Conservation (phyloP, 352 stramenopile genomes). For the Nothophytophthora sp. region DNA sequence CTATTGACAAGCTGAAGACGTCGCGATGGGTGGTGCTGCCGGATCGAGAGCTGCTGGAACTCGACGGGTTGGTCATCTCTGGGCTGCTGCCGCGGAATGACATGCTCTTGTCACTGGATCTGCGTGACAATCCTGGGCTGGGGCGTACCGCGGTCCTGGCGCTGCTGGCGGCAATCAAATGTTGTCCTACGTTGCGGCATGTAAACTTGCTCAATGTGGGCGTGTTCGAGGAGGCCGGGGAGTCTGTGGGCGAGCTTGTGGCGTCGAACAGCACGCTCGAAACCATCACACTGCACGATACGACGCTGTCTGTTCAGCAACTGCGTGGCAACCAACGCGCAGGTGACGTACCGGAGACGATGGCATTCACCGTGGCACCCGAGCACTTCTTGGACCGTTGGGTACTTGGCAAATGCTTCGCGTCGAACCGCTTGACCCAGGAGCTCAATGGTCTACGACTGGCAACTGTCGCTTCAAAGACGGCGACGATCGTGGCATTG, state of each 20-base stretch:
- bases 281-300: slow-evolving; percentile 61
- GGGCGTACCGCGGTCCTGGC: slow-evolving; percentile 53
- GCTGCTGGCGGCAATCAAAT: slow-evolving; percentile 51
- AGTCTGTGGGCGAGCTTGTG: slow-evolving; percentile 59
- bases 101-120: slow-evolving; percentile 60
- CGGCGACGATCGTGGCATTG: slow-evolving; percentile 9
- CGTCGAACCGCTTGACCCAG: slow-evolving; percentile 60
- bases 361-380: slow-evolving; percentile 27
- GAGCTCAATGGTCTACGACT: slow-evolving; percentile 60
- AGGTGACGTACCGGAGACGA: slow-evolving; percentile 19
- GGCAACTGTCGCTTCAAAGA: slow-evolving; percentile 14
- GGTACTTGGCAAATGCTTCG: slow-evolving; percentile 69
- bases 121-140: slow-evolving; percentile 58
- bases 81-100: slow-evolving; percentile 56
- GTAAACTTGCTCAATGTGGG: slow-evolving; percentile 60
- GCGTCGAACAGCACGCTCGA: slow-evolving; percentile 57
- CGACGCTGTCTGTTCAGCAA: slow-evolving; percentile 44
- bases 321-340: slow-evolving; percentile 40
- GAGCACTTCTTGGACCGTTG: slow-evolving; percentile 62
- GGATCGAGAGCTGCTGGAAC: slow-evolving; percentile 36
- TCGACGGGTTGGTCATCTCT: slow-evolving; percentile 67
- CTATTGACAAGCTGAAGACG: slow-evolving; percentile 61
- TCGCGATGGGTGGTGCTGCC: slow-evolving; percentile 62
- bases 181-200: slow-evolving; percentile 53
- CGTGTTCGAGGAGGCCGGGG: slow-evolving; percentile 56